A percentile compares a stretch with the other conserved stretches of the same genome.
Conservation (phyloP, 1,284 basidiomycete genomes). For the Caloboletus firmus region DNA sequence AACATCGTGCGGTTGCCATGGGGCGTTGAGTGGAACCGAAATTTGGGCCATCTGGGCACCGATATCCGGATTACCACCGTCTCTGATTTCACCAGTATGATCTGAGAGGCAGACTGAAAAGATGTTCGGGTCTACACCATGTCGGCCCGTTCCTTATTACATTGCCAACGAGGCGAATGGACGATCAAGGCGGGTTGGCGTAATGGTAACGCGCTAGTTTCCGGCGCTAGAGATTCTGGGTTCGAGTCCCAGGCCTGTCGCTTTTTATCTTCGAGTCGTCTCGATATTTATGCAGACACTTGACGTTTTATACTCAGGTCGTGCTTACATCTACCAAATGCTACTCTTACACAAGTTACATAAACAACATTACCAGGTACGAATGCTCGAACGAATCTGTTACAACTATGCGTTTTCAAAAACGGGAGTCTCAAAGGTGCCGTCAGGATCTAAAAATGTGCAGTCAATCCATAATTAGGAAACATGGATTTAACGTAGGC, state of each 20-base stretch:
- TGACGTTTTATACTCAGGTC: neutral
- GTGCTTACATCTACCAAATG: neutral
- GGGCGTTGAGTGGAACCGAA: neutral
- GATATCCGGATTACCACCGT: neutral
- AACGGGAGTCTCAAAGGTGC: constrained; percentile 46
- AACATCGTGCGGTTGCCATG: neutral
- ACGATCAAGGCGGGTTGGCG: constrained; percentile 37
- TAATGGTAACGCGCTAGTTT: constrained; percentile 47
- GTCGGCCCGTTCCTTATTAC: neutral
- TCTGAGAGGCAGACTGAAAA: neutral
- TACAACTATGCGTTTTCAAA: constrained; percentile 28
- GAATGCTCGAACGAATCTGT: neutral
- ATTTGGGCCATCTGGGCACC: neutral
- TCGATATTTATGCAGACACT: neutral
- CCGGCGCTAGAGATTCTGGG: constrained; percentile 56
- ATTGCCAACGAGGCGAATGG: too few species aligned
- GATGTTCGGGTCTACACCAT: too few species aligned
- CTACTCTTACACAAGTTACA: constrained; percentile 12
- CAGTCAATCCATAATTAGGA: neutral
- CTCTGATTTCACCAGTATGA: neutral
- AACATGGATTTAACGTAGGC: neutral
- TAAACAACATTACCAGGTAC: too few species aligned
- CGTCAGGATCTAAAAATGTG: constrained; percentile 41
- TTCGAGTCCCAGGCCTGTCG: constrained; percentile 55
- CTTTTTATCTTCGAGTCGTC: constrained; percentile 32